Evolutionary conservation across 768 basidiomycete species (phyloP), one percentile per base, ranked within the genome.

Genomic region (Brasilioporus rufonigricans): DNA sequence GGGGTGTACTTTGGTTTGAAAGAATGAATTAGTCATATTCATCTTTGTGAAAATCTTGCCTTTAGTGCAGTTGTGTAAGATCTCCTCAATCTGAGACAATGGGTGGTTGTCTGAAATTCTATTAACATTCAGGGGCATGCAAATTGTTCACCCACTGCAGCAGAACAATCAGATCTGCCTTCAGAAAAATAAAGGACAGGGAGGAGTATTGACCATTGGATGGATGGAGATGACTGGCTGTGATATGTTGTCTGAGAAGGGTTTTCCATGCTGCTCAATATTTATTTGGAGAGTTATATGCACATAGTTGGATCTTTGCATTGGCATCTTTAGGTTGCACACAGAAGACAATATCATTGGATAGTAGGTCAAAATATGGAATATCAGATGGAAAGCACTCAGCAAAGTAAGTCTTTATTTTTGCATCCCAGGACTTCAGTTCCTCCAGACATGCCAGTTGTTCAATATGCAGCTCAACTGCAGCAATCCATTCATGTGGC

Each of bases 11-110:
- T 62, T 48, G 0, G 69, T 76, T 51, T 77, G 76, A 46, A 75
- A 76, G 43, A 76, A 78, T 0, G 70, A 63, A 32, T 75, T 68
- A 21, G 72, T 74, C 70, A 76, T 76, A 39, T 79, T 71, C 2
- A 79, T 65, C 21, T 68, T 73, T 0, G 61, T 69, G 52, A 66
- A 78, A 0, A 75, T 61, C 19, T 63, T 67, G 0, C 74, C 75
- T 7, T 55, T 63, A 0, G 57, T 1, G 62, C n/a, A n/a, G n/a
- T n/a, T n/a, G n/a, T n/a, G n/a, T n/a, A n/a, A n/a, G n/a, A n/a
- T n/a, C n/a, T n/a, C 58, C 2, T 62, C 58, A 2, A 70, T 56
- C 0, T 36, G 33, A 0, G 63, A 64, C 18, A 67, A 24, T 0
- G 62, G 65, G 9, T 58, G 50, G 5, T 60, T 62, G 48, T 69